Evolutionary conservation across 2,329 filamentous ascomycete species (phyloP).

Genomic region (Ascochyta clinopodiicola): DNA sequence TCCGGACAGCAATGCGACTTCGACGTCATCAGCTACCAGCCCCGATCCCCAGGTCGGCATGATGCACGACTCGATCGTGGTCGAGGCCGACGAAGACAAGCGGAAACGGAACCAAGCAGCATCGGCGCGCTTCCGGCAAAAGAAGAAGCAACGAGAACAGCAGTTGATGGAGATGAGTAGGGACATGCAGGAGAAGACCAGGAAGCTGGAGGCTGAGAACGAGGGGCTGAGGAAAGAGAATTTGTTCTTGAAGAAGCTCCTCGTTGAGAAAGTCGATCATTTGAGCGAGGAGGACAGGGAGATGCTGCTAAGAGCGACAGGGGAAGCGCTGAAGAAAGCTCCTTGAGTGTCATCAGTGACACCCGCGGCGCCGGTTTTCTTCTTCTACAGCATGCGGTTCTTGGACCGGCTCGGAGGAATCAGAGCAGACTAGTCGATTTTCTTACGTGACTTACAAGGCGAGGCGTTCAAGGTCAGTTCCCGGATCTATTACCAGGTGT

Average conservation of each 20-base stretch:
- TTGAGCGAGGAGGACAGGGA: slow-evolving; percentile 46
- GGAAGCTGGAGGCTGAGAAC: slow-evolving; percentile 66
- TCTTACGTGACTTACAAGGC: not conserved
- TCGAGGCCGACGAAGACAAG: slow-evolving; percentile 82
- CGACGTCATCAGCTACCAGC: slow-evolving; percentile 34
- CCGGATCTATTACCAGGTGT: not conserved
- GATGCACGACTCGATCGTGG: slow-evolving; percentile 32
- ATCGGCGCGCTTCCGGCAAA: slow-evolving; percentile 86
- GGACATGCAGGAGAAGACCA: slow-evolving; percentile 82
- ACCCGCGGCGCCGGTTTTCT: not conserved
- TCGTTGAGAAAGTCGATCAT: slow-evolving; percentile 49
- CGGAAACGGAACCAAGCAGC: slow-evolving; percentile 87
- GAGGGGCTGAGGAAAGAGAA: slow-evolving; percentile 52
- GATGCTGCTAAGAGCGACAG: slow-evolving; percentile 36
- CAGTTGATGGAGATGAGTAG: slow-evolving; percentile 63
- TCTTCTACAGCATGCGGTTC: not conserved
- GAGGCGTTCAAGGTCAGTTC: slow-evolving; percentile 11
- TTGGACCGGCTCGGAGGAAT: not conserved
- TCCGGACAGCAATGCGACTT: slow-evolving; percentile 42
- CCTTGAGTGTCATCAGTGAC: not conserved
- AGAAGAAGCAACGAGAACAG: slow-evolving; percentile 95
- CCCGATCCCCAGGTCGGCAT: slow-evolving; percentile 27
- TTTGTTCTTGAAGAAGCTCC: slow-evolving; percentile 45
- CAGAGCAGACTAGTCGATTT: not conserved
- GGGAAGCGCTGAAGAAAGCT: slow-evolving; percentile 23